These are phyloP conservation scores for Astrothelium macrocarpum DNA, from an alignment of 495 filamentous ascomycete genomes.

Conservation along the genomic window DNA sequence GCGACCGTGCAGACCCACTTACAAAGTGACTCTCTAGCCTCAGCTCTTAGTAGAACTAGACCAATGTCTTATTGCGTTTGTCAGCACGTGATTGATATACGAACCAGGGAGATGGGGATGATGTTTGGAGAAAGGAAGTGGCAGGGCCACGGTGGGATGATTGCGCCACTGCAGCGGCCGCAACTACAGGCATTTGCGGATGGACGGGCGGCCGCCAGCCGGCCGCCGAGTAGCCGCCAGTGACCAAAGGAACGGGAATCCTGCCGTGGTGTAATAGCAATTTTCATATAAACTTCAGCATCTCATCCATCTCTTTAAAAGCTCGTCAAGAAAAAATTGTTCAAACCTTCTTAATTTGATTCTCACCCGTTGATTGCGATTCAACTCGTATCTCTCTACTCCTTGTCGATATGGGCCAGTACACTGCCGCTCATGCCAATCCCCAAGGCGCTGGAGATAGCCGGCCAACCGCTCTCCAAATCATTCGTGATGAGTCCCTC, in stretches of 20 bases:
- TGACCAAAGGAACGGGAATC: neutral
- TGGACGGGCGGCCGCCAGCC: neutral
- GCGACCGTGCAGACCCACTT: too few relatives aligned
- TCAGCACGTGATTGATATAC: neutral
- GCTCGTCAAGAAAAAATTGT: neutral
- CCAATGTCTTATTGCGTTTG: neutral
- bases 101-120: neutral
- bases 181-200: neutral
- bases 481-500: constrained; percentile 42
- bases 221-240: neutral
- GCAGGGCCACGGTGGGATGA: neutral
- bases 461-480: constrained; percentile 46
- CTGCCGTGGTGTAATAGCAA: neutral
- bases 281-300: neutral
- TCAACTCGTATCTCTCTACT: neutral
- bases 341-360: neutral
- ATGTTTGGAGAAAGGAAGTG: neutral
- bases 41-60: neutral
- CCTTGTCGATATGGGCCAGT: constrained; percentile 18
- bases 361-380: neutral
- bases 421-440: constrained; percentile 35
- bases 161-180: neutral
- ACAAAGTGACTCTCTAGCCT: too few relatives aligned
- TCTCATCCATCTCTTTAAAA: neutral
- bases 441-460: constrained; percentile 43